phyloP scores from a whole-genome alignment of 345 rosid genomes.

The Mercurialis annua region DNA sequence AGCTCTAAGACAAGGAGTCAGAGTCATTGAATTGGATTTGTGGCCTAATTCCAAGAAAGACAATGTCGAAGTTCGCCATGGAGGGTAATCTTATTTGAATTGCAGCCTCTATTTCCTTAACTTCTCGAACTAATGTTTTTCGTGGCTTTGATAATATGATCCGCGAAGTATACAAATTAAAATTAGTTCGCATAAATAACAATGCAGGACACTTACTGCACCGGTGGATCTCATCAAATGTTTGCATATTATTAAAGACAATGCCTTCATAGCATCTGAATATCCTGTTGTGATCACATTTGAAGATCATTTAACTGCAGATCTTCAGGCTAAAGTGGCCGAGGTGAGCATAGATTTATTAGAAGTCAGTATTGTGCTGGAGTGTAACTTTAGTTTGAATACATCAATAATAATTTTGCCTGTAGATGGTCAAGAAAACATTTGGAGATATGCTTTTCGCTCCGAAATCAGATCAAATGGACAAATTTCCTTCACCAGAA shows the following conservation, averaged over 20 bases:
- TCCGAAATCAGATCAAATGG: slow-evolving; percentile 30
- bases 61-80: slow-evolving; percentile 63
- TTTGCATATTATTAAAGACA: slow-evolving; percentile 50
- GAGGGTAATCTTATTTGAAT: slow-evolving; percentile 47
- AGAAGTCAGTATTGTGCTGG: neutral
- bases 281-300: slow-evolving; percentile 86
- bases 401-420: slow-evolving; percentile 1
- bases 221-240: slow-evolving; percentile 55
- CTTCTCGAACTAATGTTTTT: too few species aligned
- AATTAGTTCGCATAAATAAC: neutral
- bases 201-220: slow-evolving; percentile 60
- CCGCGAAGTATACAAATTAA: too few species aligned
- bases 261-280: slow-evolving; percentile 59
- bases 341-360: slow-evolving; percentile 52
- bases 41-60: slow-evolving; percentile 61
- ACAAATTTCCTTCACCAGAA: slow-evolving; percentile 70
- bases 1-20: slow-evolving; percentile 58
- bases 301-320: slow-evolving; percentile 65
- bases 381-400: neutral
- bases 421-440: slow-evolving; percentile 53
- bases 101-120: too few species aligned
- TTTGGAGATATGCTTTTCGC: slow-evolving; percentile 45
- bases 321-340: slow-evolving; percentile 66
- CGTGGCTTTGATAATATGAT: too few species aligned
- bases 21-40: slow-evolving; percentile 84